Percentiles rank a stretch among this genome's conserved stretches.
These are phyloP conservation scores for Diaporthe sp. DNA, from an alignment of 2,329 filamentous ascomycete species.

Conservation along the genomic window DNA sequence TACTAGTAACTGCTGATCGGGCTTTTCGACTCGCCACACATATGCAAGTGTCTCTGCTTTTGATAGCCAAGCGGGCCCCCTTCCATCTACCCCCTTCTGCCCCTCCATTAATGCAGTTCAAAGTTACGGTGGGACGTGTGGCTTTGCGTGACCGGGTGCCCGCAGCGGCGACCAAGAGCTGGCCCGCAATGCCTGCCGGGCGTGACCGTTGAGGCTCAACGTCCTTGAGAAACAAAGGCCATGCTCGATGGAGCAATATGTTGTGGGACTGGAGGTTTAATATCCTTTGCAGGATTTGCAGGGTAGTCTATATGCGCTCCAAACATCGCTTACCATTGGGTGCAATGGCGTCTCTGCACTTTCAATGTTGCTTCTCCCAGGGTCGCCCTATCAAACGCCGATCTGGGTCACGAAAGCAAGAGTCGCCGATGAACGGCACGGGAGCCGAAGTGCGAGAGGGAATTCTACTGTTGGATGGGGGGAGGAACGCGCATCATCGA, in stretches of 20 bases:
- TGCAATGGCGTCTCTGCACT: background rate
- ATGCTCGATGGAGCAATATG: background rate
- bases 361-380: background rate
- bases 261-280: background rate
- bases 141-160: background rate
- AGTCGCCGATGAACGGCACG: background rate
- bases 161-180: background rate
- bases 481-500: background rate
- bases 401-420: background rate
- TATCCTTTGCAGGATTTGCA: background rate
- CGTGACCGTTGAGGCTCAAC: conserved; percentile 30
- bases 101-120: background rate
- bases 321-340: background rate
- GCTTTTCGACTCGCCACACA: background rate
- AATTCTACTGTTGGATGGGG: background rate
- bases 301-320: background rate
- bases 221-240: conserved; percentile 3
- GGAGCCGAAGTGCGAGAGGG: background rate
- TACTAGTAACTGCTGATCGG: conserved; percentile 8
- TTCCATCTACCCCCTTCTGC: background rate
- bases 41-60: conserved; percentile 30
- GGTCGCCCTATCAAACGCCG: background rate
- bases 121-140: background rate
- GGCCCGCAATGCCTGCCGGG: background rate
- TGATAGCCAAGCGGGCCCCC: background rate